These are phyloP conservation scores for Talaromyces albobiverticillius DNA, from an alignment of 2,329 filamentous ascomycete genomes.

Conservation along the genomic window DNA sequence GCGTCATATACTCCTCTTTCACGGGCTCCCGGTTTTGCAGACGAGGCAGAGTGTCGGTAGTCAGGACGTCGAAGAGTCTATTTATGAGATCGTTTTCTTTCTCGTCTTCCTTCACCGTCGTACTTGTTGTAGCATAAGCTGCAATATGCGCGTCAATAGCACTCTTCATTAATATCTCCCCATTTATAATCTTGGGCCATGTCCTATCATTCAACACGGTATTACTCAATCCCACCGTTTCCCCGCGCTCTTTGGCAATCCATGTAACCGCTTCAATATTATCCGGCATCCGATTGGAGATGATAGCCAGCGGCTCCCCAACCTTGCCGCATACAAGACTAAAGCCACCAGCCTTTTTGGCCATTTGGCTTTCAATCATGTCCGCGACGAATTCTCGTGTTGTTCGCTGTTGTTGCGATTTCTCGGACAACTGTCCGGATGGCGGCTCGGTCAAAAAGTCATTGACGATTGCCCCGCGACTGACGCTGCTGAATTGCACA, in stretches of 20 bases:
- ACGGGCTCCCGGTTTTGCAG: conserved; percentile 45
- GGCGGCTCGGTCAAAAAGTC: conserved; percentile 51
- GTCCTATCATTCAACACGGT: conserved; percentile 56
- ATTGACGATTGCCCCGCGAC: conserved; percentile 59
- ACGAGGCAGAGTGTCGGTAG: conserved; percentile 54
- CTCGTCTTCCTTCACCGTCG: conserved; percentile 25
- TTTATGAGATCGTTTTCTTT: conserved; percentile 51
- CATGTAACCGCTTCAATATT: conserved; percentile 50
- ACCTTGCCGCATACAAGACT: conserved; percentile 59
- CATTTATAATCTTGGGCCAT: conserved; percentile 62
- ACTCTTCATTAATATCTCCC: conserved; percentile 52
- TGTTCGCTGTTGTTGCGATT: background rate
- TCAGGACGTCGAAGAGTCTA: conserved; percentile 52
- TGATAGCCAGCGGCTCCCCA: conserved; percentile 53
- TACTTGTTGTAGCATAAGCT: conserved; percentile 6
- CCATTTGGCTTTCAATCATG: conserved; percentile 54
- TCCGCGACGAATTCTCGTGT: conserved; percentile 53
- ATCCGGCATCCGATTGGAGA: conserved; percentile 59
- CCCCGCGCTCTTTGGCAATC: conserved; percentile 47
- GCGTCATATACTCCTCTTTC: conserved; percentile 55
- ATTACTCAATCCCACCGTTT: conserved; percentile 62
- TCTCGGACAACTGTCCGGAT: conserved; percentile 33
- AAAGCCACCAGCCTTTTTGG: conserved; percentile 61
- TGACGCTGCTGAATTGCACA: conserved; percentile 46
- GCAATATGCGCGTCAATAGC: conserved; percentile 48